Evolutionary conservation across 306 rosid genomes (phyloP).

Genomic region (Carpinus fangiana): DNA sequence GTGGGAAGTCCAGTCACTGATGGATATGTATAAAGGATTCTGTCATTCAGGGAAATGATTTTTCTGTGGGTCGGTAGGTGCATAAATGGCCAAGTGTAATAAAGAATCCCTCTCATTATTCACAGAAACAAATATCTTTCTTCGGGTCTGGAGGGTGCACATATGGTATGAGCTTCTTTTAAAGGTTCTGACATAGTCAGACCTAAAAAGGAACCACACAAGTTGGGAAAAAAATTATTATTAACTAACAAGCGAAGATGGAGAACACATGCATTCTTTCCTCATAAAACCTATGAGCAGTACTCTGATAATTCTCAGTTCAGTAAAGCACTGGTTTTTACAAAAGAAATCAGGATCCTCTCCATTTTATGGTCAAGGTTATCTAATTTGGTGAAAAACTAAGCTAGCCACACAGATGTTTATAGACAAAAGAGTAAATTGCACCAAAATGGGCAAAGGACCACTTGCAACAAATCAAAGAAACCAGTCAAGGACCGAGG

Average conservation of each 20-base stretch:
- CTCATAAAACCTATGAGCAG: background rate
- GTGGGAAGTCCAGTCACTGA: background rate
- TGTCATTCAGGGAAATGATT: background rate
- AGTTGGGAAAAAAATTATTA: background rate
- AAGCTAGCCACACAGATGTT: background rate
- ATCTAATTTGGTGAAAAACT: background rate
- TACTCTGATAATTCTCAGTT: background rate
- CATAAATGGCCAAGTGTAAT: background rate
- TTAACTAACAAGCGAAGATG: background rate
- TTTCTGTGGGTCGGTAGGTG: background rate
- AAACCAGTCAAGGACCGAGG: background rate
- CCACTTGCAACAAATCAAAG: slow-evolving; percentile 2
- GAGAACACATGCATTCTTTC: background rate
- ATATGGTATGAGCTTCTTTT: background rate
- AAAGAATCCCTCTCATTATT: background rate
- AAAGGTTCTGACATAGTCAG: background rate
- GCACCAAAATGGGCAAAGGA: background rate
- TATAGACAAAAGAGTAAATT: background rate
- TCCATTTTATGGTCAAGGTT: no score
- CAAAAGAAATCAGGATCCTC: background rate
- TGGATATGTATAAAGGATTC: background rate
- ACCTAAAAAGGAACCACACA: background rate
- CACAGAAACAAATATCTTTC: background rate
- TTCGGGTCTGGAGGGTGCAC: background rate
- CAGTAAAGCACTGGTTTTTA: background rate